phyloP scores from a whole-genome alignment of 805 yeast genomes.

The Vanderwaltozyma polyspora region DNA sequence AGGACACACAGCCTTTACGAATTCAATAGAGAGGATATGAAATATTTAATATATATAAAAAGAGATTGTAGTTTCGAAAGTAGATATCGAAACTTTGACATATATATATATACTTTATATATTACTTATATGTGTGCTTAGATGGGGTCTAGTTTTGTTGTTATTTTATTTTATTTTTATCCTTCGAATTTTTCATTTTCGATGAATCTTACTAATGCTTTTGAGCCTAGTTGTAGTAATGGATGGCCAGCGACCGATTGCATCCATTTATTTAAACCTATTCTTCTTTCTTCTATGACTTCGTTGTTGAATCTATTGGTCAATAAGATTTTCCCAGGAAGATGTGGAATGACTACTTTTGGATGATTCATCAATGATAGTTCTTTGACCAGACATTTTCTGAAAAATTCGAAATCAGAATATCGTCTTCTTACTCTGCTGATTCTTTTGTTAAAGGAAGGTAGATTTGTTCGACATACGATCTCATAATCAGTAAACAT shows the following conservation, averaged over 20 bases:
- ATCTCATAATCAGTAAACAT: conserved; percentile 90
- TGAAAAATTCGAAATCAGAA: conserved; percentile 78
- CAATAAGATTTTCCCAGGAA: conserved; percentile 79
- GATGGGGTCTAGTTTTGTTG: no score
- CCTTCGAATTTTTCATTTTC: conserved; percentile 54
- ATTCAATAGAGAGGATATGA: no score
- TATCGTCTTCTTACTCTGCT: conserved; percentile 75
- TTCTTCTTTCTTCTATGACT: conserved; percentile 71
- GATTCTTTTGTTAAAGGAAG: conserved; percentile 57
- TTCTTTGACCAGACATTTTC: conserved; percentile 64
- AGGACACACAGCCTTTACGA: no score
- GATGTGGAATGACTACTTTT: conserved; percentile 69
- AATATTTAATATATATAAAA: no score
- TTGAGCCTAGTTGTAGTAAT: conserved; percentile 75
- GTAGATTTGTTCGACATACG: conserved; percentile 81
- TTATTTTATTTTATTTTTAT: conserved; percentile 3
- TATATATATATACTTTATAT: no score
- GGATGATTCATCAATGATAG: conserved; percentile 33
- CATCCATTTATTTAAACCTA: conserved; percentile 74
- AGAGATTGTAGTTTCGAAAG: no score
- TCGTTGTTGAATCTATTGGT: conserved; percentile 69
- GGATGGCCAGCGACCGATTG: conserved; percentile 86
- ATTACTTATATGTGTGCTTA: no score
- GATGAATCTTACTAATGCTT: conserved; percentile 66
- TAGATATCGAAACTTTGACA: no score